Conservation (phyloP, 345 rosid species). For the Salix suchowensis region DNA sequence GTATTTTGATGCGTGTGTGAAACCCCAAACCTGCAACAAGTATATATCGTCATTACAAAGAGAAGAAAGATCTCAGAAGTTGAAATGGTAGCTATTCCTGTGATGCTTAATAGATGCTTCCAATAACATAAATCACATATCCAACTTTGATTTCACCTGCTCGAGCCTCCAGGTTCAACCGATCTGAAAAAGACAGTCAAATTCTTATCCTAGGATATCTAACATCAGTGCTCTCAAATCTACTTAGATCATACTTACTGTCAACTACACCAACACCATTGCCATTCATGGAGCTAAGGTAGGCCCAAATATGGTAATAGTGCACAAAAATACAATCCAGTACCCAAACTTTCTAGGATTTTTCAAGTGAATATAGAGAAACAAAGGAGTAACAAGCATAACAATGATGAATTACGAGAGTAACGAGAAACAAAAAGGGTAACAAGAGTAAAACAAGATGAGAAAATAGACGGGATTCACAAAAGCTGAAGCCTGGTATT, state of each 20-base stretch:
- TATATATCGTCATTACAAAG: background rate
- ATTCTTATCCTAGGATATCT: background rate
- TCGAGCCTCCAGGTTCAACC: background rate
- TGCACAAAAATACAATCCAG: background rate
- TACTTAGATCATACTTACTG: background rate
- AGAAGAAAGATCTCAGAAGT: background rate
- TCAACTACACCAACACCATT: background rate
- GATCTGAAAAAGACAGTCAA: background rate
- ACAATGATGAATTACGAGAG: too few species aligned
- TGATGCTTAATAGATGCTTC: background rate
- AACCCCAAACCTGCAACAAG: constrained; percentile 82
- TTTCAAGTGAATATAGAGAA: background rate
- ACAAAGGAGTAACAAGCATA: too few species aligned
- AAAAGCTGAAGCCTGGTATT: too few species aligned
- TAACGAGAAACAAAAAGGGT: too few species aligned
- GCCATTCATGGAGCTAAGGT: background rate
- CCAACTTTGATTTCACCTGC: background rate
- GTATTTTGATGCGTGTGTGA: constrained; percentile 53
- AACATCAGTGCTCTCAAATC: background rate
- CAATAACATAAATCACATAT: too few species aligned
- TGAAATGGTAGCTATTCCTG: background rate
- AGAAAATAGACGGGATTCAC: too few species aligned
- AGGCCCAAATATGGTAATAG: background rate
- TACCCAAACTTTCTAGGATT: background rate
- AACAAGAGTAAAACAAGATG: background rate